Evolutionary conservation across 495 filamentous ascomycete species (phyloP), one percentile per base, ranked within the genome.

Genomic region (Oleoguttula mirabilis): DNA sequence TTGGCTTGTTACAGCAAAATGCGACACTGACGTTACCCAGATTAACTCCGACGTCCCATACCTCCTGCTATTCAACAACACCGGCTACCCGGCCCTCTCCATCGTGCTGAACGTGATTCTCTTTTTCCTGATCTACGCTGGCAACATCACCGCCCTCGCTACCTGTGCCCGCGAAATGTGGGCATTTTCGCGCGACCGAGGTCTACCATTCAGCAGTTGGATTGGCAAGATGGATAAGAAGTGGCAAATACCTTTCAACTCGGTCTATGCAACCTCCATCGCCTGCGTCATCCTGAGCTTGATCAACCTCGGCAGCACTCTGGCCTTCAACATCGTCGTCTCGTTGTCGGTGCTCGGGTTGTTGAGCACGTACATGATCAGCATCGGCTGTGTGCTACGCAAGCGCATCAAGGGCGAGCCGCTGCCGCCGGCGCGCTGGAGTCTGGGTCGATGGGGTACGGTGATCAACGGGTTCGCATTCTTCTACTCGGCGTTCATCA

Each of bases 191-290:
- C 35, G 55, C 36, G 54, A 55, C 43, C 5, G 7, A 43, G 57
- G 57, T 53, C 66, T 37, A 60, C 72, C 14, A 56, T 72, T 40
- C 57, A 61, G 31, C 47, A 62, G 38, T 51, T 71, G 46, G 69
- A 65, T 59, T 21, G 48, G 48, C 15, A 39, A 54, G 24, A 51
- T 58, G 49, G 34, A 58, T 23, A 41, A 31, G 19, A 54, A 48
- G 24, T 53, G 48, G 32, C 39, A 49, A 21, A 47, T 60, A 14
- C 60, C 60, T 1, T 50, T 60, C 41, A 56, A 64, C 41, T 39
- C 59, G 2, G 50, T 65, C 5, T 51, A 52, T 20, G 47, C 60
- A 0, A 47, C 46, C 3, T 39, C 41, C 20, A 38, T 54, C 3
- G 23, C 47, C 20, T 39, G 25, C 25, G 43, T 28, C 10, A 15